Evolutionary conservation across 768 basidiomycete genomes (phyloP), one percentile per base, ranked within the genome.

Genomic region (Trametes cingulata): DNA sequence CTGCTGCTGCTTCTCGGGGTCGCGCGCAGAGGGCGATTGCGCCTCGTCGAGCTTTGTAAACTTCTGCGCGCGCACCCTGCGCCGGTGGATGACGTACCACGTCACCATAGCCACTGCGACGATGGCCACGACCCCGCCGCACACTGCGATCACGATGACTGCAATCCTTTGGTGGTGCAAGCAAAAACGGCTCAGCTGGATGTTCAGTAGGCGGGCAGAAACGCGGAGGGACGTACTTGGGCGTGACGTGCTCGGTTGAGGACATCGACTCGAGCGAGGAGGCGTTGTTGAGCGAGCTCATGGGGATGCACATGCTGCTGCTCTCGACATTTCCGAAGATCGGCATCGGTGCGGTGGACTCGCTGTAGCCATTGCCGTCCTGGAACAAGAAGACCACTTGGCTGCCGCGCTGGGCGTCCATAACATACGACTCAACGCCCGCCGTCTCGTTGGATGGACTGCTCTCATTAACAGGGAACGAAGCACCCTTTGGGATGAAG

Each of bases 361-460:
- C 75, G 25, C 62, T 68, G 53, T 77, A 70, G 1, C 72, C 74
- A 15, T 67, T 58, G 2, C 74, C 73, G 62, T 81, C 80, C 52
- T 77, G 73, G 47, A 84, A 71, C 36, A 82, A 63, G 43, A 88
- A 66, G 1, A 82, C 70, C 3, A 81, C 72, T 27, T 78, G 70
- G 13, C 69, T 63, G 12, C 74, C 76, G 2, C 74, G 72, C 10
- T 65, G 10, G 13, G 75, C 76, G 42, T 67, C 74, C 75, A 85
- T 75, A 20, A 71, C 61, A 61, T 81, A 87, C 1, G 72, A 73
- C 0, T 79, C 80, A 2, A 61, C 66, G n/a, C 79, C 78, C 2
- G 54, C 24, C 1, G 67, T 53, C 47, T 76, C 65, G 40, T 72
- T 69, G 4, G 27, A 47, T 10, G 63, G 61, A 0, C 67, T 13